These are phyloP conservation scores for Somion occarium DNA, from an alignment of 1,284 basidiomycete species.

Conservation along the genomic window DNA sequence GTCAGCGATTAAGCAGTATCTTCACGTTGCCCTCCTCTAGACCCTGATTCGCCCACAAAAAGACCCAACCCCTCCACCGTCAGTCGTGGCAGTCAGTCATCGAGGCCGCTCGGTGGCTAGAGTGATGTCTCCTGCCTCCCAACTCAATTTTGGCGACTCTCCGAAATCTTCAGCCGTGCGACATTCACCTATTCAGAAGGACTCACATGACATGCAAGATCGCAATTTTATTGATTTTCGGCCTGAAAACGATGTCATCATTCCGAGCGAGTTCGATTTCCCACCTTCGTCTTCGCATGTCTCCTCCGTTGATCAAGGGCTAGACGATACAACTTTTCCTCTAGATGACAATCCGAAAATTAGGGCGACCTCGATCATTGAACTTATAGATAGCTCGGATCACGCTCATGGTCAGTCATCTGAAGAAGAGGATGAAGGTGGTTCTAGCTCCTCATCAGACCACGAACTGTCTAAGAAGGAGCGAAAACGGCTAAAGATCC, in stretches of 20 bases:
- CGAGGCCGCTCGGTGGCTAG: too few species aligned
- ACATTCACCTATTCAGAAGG: neutral
- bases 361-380: neutral
- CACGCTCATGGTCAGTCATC: neutral
- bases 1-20: too few species aligned
- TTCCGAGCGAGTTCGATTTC: slow-evolving; percentile 2
- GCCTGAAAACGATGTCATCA: neutral
- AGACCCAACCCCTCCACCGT: neutral
- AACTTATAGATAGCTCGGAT: neutral
- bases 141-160: neutral
- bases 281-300: slow-evolving; percentile 1
- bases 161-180: neutral
- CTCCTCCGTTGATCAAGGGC: neutral
- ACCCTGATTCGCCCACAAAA: neutral
- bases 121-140: neutral
- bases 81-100: too few species aligned
- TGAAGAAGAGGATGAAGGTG: neutral
- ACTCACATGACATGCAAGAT: neutral
- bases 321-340: neutral
- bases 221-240: neutral
- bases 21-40: too few species aligned
- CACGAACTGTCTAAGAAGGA: neutral
- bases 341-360: neutral
- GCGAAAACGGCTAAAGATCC: neutral
- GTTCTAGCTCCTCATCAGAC: neutral